Evolutionary conservation across 2,329 filamentous ascomycete genomes (phyloP).

Genomic region (Fusarium phyllophilum): DNA sequence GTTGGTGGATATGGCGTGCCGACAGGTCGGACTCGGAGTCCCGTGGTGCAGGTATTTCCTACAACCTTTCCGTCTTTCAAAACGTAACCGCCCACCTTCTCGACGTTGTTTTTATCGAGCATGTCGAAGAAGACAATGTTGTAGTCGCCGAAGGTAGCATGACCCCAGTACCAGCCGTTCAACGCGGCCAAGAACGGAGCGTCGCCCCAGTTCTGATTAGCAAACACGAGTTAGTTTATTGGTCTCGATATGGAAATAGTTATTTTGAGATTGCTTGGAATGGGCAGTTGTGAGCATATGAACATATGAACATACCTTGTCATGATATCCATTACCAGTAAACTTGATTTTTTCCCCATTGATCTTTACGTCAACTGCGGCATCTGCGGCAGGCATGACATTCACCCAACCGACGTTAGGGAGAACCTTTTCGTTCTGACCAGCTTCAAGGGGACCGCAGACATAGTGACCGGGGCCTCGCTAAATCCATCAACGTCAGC

Average conservation of each 20-base stretch:
- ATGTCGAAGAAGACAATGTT: neutral
- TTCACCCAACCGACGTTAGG: neutral
- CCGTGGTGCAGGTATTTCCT: neutral
- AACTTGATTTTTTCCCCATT: neutral
- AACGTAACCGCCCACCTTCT: neutral
- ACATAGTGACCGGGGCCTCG: neutral
- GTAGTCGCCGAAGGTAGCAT: neutral
- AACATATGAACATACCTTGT: neutral
- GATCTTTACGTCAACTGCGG: neutral
- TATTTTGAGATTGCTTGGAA: too few species aligned
- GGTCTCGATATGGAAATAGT: accelerated
- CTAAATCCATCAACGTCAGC: neutral
- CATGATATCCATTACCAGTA: neutral
- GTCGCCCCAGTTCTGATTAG: neutral
- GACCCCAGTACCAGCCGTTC: neutral
- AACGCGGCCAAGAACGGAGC: neutral
- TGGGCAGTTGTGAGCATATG: neutral
- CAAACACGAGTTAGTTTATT: neutral
- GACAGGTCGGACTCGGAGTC: neutral
- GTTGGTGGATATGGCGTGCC: neutral
- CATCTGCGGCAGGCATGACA: neutral
- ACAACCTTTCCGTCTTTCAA: neutral
- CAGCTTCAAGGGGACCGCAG: neutral
- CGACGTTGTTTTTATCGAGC: neutral
- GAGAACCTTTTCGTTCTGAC: neutral